A percentile compares a stretch with the other conserved stretches of the same genome.
Conservation (phyloP, 768 basidiomycete species). For the Boletus fagicola region DNA sequence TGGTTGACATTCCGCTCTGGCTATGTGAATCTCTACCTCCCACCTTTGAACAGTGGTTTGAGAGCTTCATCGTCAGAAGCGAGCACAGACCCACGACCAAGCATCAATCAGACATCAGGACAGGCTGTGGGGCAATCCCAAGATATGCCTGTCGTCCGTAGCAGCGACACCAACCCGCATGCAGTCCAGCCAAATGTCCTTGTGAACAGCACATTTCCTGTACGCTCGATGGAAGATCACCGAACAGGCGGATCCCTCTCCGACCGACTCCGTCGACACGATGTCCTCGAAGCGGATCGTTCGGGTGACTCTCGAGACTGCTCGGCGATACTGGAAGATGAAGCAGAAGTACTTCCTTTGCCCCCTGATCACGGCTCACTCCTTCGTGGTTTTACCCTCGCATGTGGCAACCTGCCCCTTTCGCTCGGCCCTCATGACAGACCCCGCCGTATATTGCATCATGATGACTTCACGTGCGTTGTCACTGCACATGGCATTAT, state of each 20-base stretch:
- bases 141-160: not conserved
- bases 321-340: not conserved
- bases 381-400: not conserved
- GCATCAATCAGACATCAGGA: not conserved
- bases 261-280: not conserved
- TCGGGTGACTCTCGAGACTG: not conserved
- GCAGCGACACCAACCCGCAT: not conserved
- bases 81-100: not conserved
- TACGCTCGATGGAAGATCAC: not conserved
- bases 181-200: not conserved
- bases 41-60: not conserved
- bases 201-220: not conserved
- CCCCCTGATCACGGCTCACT: not conserved
- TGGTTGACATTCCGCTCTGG: constrained; percentile 31
- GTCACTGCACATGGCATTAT: constrained; percentile 43
- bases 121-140: not conserved
- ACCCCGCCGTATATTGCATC: constrained; percentile 38
- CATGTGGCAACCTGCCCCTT: constrained; percentile 8
- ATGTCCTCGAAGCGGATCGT: not conserved
- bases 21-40: constrained; percentile 13
- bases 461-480: constrained; percentile 19
- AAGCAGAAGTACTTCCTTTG: not conserved
- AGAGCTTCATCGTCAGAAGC: not conserved
- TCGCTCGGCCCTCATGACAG: constrained; percentile 36
- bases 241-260: not conserved